phyloP scores from a whole-genome alignment of 202 grass and related monocot genomes.

The Thinopyrum obtusiflorum region DNA sequence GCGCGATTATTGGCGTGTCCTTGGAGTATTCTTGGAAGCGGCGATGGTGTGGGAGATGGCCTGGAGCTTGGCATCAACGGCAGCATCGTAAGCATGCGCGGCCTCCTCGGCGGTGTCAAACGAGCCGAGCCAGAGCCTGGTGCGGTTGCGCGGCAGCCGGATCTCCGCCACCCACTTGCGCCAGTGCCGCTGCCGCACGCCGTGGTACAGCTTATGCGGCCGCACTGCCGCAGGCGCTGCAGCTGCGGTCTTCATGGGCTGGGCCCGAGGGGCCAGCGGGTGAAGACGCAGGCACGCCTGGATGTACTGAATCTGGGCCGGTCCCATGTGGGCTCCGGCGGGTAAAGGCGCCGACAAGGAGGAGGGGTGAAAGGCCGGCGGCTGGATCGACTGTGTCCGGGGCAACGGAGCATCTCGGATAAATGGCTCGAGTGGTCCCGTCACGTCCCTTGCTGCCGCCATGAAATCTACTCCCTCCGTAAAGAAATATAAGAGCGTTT shows the following conservation, averaged over 20 bases:
- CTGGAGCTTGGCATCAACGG: slow-evolving; percentile 56
- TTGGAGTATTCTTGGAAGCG: slow-evolving; percentile 10
- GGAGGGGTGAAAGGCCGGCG: neutral
- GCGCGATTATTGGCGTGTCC: slow-evolving; percentile 16
- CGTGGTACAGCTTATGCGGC: slow-evolving; percentile 77
- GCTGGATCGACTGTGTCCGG: no score
- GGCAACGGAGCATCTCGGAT: neutral
- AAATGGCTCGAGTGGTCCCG: slow-evolving; percentile 21
- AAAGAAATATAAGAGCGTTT: no score
- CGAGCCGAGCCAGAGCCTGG: slow-evolving; percentile 93
- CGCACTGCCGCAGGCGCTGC: neutral
- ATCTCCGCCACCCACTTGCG: slow-evolving; percentile 99
- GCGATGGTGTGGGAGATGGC: slow-evolving; percentile 52
- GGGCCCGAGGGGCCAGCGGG: slow-evolving; percentile 22
- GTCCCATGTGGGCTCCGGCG: neutral
- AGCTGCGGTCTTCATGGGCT: slow-evolving; percentile 31
- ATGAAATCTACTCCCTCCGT: slow-evolving; percentile 32
- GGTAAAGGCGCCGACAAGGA: neutral
- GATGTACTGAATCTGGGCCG: neutral
- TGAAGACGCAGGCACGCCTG: slow-evolving; percentile 5
- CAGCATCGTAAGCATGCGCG: slow-evolving; percentile 25
- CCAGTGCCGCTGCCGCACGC: slow-evolving; percentile 96
- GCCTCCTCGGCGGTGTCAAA: slow-evolving; percentile 98
- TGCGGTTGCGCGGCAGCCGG: slow-evolving; percentile 86
- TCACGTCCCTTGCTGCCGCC: no score